Base-by-base conservation (phyloP, 495 filamentous ascomycete genomes). In the Durotheca rogersii region DNA sequence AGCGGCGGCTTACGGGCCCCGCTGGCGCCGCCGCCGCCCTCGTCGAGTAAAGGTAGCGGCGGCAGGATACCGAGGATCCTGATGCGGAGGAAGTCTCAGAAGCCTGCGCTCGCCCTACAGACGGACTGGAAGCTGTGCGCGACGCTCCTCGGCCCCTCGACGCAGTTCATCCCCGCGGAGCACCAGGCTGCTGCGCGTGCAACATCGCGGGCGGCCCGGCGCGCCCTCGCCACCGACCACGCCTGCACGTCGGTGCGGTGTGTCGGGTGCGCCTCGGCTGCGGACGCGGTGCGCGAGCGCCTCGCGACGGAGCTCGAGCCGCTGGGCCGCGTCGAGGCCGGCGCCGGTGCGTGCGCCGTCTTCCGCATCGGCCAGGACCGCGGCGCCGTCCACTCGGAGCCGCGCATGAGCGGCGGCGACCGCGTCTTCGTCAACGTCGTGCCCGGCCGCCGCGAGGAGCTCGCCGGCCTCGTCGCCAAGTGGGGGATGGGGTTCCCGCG, bases 71-170 rank as follows among this genome's bases (percentile, higher is more conserved):
- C n/a, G n/a, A n/a, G n/a, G n/a, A n/a, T n/a, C n/a, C n/a, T n/a
- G n/a, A n/a, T n/a, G n/a, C n/a, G n/a, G n/a, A n/a, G 49, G 53
- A 19, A 41, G 18, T 30, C 23, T 7, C 7, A 23, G 31, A 41
- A 32, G 18, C 16, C 12, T 15, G 23, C 46, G 12, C 15, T 53
- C 16, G 62, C 60, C 18, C 35, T 58, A 14, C 48, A 63, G 23
- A 66, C 60, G 27, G 56, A 60, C 50, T 69, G 64, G 64, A 69
- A 69, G 56, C 55, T 69, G 1, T 69, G 66, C 47, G 51, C 60
- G n/a, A 64, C 64, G 18, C 53, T 69, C 6, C 53, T 61, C 21
- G 66, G 66, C 2, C 66, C 64, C 6, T 40, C 61, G 2, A 69
- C 64, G 6, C 46, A 66, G 41, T 67, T 69, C 47, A 60, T 65